phyloP scores from a whole-genome alignment of 2,329 filamentous ascomycete species.

The Fusarium coicis region DNA sequence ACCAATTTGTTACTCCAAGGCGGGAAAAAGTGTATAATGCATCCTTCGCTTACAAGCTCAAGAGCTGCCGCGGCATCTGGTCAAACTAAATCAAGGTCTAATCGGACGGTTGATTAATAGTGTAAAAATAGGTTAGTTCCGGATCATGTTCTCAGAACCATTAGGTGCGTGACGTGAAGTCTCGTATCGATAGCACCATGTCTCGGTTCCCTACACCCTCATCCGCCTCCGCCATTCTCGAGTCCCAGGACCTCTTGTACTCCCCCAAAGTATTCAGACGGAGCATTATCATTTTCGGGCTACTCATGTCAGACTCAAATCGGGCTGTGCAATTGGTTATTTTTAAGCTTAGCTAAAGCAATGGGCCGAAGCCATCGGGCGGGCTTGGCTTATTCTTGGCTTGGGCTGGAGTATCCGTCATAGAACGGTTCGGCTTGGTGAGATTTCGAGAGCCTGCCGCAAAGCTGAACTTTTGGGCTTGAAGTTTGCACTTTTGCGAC shows the following conservation, averaged over 20 bases:
- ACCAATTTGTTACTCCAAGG: neutral
- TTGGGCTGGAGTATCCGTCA: neutral
- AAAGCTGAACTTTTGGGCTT: neutral
- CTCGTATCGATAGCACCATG: constrained; percentile 1
- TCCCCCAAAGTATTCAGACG: neutral
- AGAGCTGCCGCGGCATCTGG: neutral
- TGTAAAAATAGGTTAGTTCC: neutral
- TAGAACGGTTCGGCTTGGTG: neutral
- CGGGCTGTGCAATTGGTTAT: neutral
- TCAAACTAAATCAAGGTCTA: neutral
- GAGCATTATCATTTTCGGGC: neutral
- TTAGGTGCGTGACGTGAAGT: neutral
- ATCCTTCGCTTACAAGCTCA: neutral
- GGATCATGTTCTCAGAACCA: neutral
- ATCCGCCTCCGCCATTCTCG: neutral
- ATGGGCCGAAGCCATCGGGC: neutral
- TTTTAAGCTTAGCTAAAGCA: neutral
- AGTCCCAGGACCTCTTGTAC: neutral
- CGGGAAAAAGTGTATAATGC: neutral
- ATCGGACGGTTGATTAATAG: neutral
- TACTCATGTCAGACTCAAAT: no score
- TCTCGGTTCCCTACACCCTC: constrained; percentile 3
- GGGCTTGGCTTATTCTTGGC: constrained; percentile 6
- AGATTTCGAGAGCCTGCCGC: neutral
- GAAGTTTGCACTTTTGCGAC: neutral